These are phyloP conservation scores for Trichomonascaceae sp. DNA, from an alignment of 1,139 yeast species.

Conservation along the genomic window DNA sequence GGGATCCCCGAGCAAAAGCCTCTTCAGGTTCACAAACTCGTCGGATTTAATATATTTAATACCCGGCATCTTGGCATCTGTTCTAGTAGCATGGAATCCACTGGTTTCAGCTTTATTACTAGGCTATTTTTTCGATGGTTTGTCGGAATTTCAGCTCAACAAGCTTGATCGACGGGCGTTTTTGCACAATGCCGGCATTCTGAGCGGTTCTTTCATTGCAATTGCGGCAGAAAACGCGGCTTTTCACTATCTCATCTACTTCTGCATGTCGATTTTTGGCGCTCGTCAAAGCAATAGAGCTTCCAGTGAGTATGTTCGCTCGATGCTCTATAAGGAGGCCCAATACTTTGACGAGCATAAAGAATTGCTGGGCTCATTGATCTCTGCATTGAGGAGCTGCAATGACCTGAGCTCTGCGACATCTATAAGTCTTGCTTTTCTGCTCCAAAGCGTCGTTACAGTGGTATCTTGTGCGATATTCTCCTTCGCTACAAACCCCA, in stretches of 20 bases:
- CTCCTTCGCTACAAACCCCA: constrained; percentile 78
- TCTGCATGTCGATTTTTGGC: constrained; percentile 42
- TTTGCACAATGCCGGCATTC: neutral
- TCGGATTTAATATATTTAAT: constrained; percentile 5
- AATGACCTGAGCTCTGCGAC: constrained; percentile 71
- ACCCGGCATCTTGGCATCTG: neutral
- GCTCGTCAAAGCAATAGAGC: constrained; percentile 62
- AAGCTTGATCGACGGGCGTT: neutral
- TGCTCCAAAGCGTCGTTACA: constrained; percentile 48
- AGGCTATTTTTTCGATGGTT: neutral
- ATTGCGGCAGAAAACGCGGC: constrained; percentile 19
- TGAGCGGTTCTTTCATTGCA: neutral
- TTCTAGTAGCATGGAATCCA: neutral
- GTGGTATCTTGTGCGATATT: constrained; percentile 54
- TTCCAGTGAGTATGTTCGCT: constrained; percentile 39
- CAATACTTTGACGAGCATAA: constrained; percentile 46
- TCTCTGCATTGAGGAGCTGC: constrained; percentile 56
- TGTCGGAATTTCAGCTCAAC: neutral
- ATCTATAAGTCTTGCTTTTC: constrained; percentile 59
- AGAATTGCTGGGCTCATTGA: constrained; percentile 51
- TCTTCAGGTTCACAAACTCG: constrained; percentile 6
- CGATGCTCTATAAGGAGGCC: constrained; percentile 25
- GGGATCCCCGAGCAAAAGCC: neutral
- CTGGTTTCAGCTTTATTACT: constrained; percentile 1
- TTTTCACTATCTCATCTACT: constrained; percentile 40